Conservation (phyloP, 495 filamentous ascomycete genomes). For the Penicillium tannophilum region DNA sequence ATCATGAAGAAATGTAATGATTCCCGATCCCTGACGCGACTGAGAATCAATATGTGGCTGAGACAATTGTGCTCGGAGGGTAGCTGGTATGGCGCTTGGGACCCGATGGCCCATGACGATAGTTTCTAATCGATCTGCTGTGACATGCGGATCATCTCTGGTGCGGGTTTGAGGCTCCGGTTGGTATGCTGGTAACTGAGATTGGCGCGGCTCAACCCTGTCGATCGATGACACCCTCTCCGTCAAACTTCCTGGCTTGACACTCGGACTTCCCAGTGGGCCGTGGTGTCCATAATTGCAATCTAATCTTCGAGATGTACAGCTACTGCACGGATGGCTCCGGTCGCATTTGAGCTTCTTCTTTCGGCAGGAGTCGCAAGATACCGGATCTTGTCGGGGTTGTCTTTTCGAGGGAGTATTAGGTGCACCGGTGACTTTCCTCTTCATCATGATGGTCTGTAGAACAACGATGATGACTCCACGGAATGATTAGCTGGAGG, state of each 20-base stretch:
- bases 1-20: slow-evolving; percentile 1
- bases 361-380: slow-evolving; percentile 39
- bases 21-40: neutral
- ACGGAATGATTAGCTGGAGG: neutral
- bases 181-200: neutral
- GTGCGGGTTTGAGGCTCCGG: slow-evolving; percentile 1
- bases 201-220: neutral
- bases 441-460: slow-evolving; percentile 29
- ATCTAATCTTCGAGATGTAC: slow-evolving; percentile 34
- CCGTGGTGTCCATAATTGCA: slow-evolving; percentile 33
- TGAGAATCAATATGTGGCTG: slow-evolving; percentile 7
- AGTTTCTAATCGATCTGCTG: slow-evolving; percentile 40
- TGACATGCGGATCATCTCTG: slow-evolving; percentile 26
- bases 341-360: slow-evolving; percentile 25
- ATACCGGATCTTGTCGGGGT: slow-evolving; percentile 50
- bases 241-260: neutral
- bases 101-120: slow-evolving; percentile 45
- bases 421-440: slow-evolving; percentile 11
- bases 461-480: too few relatives aligned
- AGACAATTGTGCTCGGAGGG: slow-evolving; percentile 20
- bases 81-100: slow-evolving; percentile 28
- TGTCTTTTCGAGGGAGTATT: slow-evolving; percentile 20
- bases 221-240: neutral
- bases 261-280: neutral
- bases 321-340: slow-evolving; percentile 47